A percentile compares a stretch with the other conserved stretches of the same genome.
Conservation (phyloP, 2,329 filamentous ascomycete species). For the Aureobasidium pullulans region DNA sequence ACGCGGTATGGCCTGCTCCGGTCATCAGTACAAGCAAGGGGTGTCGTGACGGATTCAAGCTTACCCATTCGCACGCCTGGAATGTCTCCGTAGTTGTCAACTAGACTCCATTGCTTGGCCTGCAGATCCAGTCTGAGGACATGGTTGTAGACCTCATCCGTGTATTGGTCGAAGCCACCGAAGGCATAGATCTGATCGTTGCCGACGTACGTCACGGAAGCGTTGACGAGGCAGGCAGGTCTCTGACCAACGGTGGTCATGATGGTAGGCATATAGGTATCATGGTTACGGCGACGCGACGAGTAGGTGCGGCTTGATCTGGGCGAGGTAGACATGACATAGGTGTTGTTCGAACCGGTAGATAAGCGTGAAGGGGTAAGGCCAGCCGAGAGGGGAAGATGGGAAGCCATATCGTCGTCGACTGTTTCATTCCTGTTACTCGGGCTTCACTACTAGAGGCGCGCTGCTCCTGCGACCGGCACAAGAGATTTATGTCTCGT, state of each 20-base stretch:
- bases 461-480: neutral
- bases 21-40: conserved; percentile 12
- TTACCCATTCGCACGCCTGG: conserved; percentile 93
- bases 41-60: conserved; percentile 18
- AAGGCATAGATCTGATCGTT: conserved; percentile 98
- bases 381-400: conserved; percentile 7
- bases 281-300: conserved; percentile 45
- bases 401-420: conserved; percentile 17
- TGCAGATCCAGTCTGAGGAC: conserved; percentile 81
- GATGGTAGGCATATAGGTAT: conserved; percentile 78
- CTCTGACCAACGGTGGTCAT: conserved; percentile 55
- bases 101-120: conserved; percentile 85
- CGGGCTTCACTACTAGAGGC: neutral
- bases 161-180: conserved; percentile 97
- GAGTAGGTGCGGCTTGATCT: conserved; percentile 50
- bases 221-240: conserved; percentile 92
- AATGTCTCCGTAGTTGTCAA: conserved; percentile 98
- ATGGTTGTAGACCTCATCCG: conserved; percentile 98
- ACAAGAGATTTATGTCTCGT: neutral
- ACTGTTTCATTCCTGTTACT: neutral
- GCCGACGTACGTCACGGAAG: conserved; percentile 96
- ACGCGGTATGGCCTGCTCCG: conserved; percentile 76
- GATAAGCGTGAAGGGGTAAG: conserved; percentile 6
- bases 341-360: conserved; percentile 58
- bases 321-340: conserved; percentile 84